Base-by-base conservation (phyloP, 1,284 basidiomycete genomes). In the Naganishia liquefaciens region DNA sequence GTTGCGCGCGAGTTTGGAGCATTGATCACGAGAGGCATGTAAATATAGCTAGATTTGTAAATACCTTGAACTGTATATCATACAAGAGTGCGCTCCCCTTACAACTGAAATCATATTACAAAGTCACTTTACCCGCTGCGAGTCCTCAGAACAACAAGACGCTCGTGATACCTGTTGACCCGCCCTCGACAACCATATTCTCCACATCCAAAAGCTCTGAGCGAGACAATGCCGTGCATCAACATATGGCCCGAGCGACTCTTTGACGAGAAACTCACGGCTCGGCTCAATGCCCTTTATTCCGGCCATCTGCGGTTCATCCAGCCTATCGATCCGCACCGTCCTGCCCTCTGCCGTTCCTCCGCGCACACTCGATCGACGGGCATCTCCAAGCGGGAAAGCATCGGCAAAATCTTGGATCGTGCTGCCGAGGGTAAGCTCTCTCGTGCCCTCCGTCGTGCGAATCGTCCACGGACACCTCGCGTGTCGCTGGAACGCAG, bases 401-500 rank as follows among this genome's bases (percentile, higher is more conserved):
- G 53, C n/a, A 28, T 25, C 37, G 33, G 63, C 21, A 39, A 52
- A 37, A 13, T 30, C 46, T 3, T 42, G 47, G 11, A 51, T 7
- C 19, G 47, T 19, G 37, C 33, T 63, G 23, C 19, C 19, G 50
- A 46, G 37, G 10, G 52, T 42, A 7, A 52, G 51, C 52, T 23
- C 33, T 43, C 17, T 30, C 27, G 54, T 21, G 33, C 28, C 47
- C 15, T 49, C 0, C 71, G 55, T 9, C 67, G 42, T 10, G 11
- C 67, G 55, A 37, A 94, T 84, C 71, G 88, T 85, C 91, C 91
- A 94, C 42, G 88, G 88, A 77, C 91, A 93, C 21, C 91, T 86
- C 72, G 92, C 90, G 73, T 93, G 91, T 23, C 87, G 83, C 74
- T 93, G 91, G 73, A 94, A 94, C 44, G 91, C 77, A 0, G 91